Base-by-base conservation (phyloP, 1,284 basidiomycete genomes). In the Malassezia globosa region DNA sequence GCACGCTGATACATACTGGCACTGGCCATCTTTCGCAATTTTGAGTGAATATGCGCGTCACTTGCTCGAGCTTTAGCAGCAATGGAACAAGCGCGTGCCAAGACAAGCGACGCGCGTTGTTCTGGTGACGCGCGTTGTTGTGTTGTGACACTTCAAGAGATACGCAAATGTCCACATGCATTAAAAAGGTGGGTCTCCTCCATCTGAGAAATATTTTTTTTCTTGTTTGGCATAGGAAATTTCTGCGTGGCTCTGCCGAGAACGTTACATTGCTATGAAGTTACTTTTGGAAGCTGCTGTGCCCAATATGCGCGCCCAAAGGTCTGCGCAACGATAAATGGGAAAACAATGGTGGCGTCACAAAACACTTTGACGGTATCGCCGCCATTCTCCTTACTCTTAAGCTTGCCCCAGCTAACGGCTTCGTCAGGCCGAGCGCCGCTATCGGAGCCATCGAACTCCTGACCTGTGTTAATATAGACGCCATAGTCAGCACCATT, bases 351-450 rank as follows among this genome's bases (percentile, higher is more conserved):
- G 0, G 87, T 90, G 6, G 87, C 87, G 61, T 85, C 83, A 34
- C 82, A 81, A 60, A 78, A 84, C 31, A 54, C 51, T 79, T 97
- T 97, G 49, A 97, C 85, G 24, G 85, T 80, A 73, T 94, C 82
- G 0, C 92, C 83, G 10, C 83, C 84, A 25, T 64, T 65, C 21
- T 61, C 67, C 1, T 55, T 54, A 23, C 84, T 83, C 39, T 87
- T 81, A 59, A 97, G 95, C 76, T 97, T 99, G 4, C 92, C 94
- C 92, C 92, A 99, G n/a, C 87, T 92, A 18, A 99, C 81, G 3
- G 92, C 94, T 73, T 99, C 92, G 66, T 99, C 94, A 14, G 94
- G 94, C 50, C 88, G 77, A 14, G 94, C 94, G 10, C 92, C 94
- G 10, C 89, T 90, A 73, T 99, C 92, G 4, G 89, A 94, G 0